phyloP scores from a whole-genome alignment of 371 early-diverging fungal species.

The Mortierella sp. region DNA sequence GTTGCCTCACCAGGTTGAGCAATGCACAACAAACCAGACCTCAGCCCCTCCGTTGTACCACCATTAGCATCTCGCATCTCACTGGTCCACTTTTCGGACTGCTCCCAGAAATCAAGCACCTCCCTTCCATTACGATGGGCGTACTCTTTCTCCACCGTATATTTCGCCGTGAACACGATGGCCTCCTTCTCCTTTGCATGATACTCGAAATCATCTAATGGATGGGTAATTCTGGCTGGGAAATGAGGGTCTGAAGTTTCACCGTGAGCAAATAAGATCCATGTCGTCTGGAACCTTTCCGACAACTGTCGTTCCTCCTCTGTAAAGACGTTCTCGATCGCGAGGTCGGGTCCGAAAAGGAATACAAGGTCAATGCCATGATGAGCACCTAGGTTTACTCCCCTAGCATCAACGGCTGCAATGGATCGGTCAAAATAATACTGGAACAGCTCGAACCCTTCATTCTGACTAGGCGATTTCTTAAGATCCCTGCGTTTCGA shows the following conservation, averaged over 20 bases:
- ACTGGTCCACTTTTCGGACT: conserved; percentile 21
- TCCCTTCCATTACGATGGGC: conserved; percentile 12
- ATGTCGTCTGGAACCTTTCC: conserved; percentile 17
- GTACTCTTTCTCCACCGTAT: conserved; percentile 7
- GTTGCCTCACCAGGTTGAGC: conserved; percentile 9
- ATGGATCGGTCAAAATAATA: conserved; percentile 37
- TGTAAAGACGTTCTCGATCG: conserved; percentile 20
- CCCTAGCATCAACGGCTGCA: conserved; percentile 18
- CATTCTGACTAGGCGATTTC: background rate
- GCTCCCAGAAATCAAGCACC: conserved; percentile 26
- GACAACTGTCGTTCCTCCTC: conserved; percentile 17
- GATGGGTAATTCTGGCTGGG: conserved; percentile 22
- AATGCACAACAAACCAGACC: conserved; percentile 23
- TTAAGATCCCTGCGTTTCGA: conserved; percentile 33
- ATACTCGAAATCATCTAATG: conserved; percentile 30
- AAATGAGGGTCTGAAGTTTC: conserved; percentile 8
- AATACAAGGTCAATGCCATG: conserved; percentile 42
- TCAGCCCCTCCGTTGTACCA: conserved; percentile 10
- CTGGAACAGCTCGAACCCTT: conserved; percentile 25
- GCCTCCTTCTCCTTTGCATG: conserved; percentile 25
- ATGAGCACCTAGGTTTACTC: conserved; percentile 25
- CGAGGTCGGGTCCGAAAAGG: conserved; percentile 29
- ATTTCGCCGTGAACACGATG: conserved; percentile 2
- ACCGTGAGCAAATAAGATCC: conserved; percentile 29
- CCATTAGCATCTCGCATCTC: conserved; percentile 8